A percentile compares a stretch with the other conserved stretches of the same genome.
These are phyloP conservation scores for Stramenopiles sp. DNA, from an alignment of 352 stramenopile genomes.

Conservation along the genomic window DNA sequence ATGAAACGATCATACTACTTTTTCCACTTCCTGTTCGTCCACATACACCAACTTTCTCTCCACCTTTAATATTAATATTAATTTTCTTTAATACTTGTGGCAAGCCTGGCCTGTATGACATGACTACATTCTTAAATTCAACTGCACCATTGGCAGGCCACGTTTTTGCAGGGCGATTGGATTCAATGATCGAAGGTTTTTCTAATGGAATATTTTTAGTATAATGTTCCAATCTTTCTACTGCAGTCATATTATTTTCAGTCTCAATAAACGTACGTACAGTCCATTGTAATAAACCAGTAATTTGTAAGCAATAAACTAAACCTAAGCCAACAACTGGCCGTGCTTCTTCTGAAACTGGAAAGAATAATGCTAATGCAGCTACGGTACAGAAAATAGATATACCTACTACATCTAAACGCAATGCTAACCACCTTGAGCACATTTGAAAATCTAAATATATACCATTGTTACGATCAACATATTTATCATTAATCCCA, in stretches of 20 bases:
- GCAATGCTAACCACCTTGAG: background rate
- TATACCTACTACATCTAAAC: background rate
- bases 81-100: slow-evolving; percentile 41
- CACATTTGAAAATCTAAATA: background rate
- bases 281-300: background rate
- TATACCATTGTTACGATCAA: background rate
- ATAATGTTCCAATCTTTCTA: background rate
- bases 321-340: background rate
- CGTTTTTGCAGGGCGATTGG: background rate
- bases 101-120: slow-evolving; percentile 44
- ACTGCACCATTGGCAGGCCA: background rate
- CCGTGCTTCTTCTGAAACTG: too few relatives aligned
- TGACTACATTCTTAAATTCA: background rate
- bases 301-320: background rate
- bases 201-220: background rate
- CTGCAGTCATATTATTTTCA: background rate
- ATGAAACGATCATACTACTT: slow-evolving; percentile 18
- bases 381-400: background rate
- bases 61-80: slow-evolving; percentile 40
- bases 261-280: background rate
- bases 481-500: background rate
- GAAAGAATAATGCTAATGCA: background rate
- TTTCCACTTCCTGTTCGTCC: slow-evolving; percentile 21
- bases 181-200: background rate
- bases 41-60: slow-evolving; percentile 20